These are phyloP conservation scores for Phytophthora capsici DNA, from an alignment of 352 stramenopile species.

Conservation along the genomic window DNA sequence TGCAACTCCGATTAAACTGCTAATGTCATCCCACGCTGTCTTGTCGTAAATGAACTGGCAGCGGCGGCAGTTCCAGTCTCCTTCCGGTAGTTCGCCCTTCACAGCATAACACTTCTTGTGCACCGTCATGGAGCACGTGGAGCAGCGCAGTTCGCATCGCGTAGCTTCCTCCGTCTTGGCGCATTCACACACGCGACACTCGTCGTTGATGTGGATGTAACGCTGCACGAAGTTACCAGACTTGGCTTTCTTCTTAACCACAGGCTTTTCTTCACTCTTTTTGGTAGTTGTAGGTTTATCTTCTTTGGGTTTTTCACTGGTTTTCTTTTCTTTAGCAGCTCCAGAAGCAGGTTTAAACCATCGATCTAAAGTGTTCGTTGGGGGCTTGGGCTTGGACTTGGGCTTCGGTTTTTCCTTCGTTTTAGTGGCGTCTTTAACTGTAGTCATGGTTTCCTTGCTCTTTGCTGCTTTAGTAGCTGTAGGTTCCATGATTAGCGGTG, in stretches of 20 bases:
- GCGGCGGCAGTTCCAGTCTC: constrained; percentile 63
- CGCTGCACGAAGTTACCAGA: constrained; percentile 66
- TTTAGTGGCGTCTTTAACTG: constrained; percentile 3
- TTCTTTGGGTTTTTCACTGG: constrained; percentile 7
- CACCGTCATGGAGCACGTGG: constrained; percentile 70
- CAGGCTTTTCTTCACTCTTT: background rate
- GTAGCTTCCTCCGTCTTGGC: constrained; percentile 54
- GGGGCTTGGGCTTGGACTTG: constrained; percentile 28
- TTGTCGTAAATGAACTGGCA: constrained; percentile 60
- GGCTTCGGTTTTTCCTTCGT: constrained; percentile 14
- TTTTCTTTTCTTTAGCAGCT: constrained; percentile 20
- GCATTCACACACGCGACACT: constrained; percentile 69
- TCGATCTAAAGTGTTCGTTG: constrained; percentile 60
- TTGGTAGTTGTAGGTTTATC: background rate
- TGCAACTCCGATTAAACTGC: constrained; percentile 18
- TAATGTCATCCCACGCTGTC: constrained; percentile 33
- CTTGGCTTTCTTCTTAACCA: constrained; percentile 26
- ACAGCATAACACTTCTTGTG: constrained; percentile 77
- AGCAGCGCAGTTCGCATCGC: constrained; percentile 69
- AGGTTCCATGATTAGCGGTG: background rate
- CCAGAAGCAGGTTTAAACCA: constrained; percentile 56
- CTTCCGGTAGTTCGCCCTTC: constrained; percentile 44
- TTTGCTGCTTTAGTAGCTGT: background rate
- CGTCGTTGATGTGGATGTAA: constrained; percentile 71
- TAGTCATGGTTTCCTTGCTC: background rate